Evolutionary conservation across 768 basidiomycete genomes (phyloP), one percentile per base, ranked within the genome.

Genomic region (Fibroporia radiculosa): DNA sequence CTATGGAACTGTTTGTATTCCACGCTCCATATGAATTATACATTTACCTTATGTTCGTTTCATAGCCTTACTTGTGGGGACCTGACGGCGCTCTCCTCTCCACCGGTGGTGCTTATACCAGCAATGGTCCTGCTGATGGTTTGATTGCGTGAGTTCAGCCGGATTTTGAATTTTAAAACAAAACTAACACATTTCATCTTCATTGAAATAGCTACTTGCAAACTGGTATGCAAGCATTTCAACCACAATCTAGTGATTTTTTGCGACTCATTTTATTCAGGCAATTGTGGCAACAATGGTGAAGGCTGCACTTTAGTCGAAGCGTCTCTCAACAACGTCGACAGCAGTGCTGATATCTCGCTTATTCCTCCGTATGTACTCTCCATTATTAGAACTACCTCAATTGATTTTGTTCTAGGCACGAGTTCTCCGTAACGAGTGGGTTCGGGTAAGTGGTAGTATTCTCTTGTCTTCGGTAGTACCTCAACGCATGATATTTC

Each of bases 261-360:
- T n/a, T n/a, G n/a, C n/a, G n/a, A n/a, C n/a, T n/a, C n/a, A n/a
- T n/a, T n/a, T n/a, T 14, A n/a, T 40, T 13, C 33, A 72, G 72
- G 69, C 36, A 10, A 27, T 6, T 74, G 73, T 43, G 31, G 44
- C 2, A 42, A 45, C 26, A 74, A 74, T 45, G 72, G 71, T 42
- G 72, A 73, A 51, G 45, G 56, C 1, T 74, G 73, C 48, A 60
- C 62, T 1, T 56, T 71, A 6, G 14, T 74, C 20, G 72, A 74
- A 52, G 62, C 56, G 51, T 71, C 67, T 3, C 60, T 74, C 46
- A 52, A 54, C 45, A 70, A 74, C 45, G 71, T 69, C 13, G 13
- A 35, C 34, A 70, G 70, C 19, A 65, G 61, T 31, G 53, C 60
- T 4, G 73, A 74, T 47, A 53, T 74, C 35, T 66, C 74, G 46